Evolutionary conservation across 441 rosid genomes (phyloP), one percentile per base, ranked within the genome.

Genomic region (Erysimum pusillum): DNA sequence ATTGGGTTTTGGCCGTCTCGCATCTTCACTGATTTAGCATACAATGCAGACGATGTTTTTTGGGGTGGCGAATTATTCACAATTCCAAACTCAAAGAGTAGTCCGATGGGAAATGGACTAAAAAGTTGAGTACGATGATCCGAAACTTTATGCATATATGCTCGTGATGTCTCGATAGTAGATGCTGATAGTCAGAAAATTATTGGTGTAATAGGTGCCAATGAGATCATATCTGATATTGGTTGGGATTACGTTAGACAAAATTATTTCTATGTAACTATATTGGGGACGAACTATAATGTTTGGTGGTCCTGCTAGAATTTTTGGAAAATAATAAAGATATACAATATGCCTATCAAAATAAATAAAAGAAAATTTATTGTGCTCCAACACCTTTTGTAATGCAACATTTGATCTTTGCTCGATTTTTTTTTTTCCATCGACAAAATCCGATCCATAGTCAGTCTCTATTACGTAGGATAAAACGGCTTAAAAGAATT

Each of bases 31-130:
- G 74, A 57, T 42, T 17, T 57, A 58, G 20, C 53, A 15, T 31
- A 54, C 41, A 57, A 56, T 5, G 65, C 44, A 57, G 66, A 70
- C 0, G 14, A 41, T 41, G 14, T 41, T 9, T 41, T 41, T 41
- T 41, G 45, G 45, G 45, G 45, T 12, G 45, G 45, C 14, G 45
- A 41, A 41, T 11, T 71, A 13, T 71, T 71, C n/a, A 45, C 59
- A 1, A 3, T 60, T 14, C 59, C 75, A 36, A 13, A 32, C 9
- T 2, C 38, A 6, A 46, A 20, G 34, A 71, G 48, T 48, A 59
- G 49, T 46, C 67, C 75, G 0, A 60, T 71, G 67, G 75, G 75
- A 4, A 71, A 59, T 46, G 75, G 67, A 18, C n/a, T 71, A 13
- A n/a, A n/a, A 46, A 32, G 9, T 48, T 35, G 34, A 18, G 9